Evolutionary conservation across 768 basidiomycete genomes (phyloP).

Genomic region (Xerocomellus dryophilus): DNA sequence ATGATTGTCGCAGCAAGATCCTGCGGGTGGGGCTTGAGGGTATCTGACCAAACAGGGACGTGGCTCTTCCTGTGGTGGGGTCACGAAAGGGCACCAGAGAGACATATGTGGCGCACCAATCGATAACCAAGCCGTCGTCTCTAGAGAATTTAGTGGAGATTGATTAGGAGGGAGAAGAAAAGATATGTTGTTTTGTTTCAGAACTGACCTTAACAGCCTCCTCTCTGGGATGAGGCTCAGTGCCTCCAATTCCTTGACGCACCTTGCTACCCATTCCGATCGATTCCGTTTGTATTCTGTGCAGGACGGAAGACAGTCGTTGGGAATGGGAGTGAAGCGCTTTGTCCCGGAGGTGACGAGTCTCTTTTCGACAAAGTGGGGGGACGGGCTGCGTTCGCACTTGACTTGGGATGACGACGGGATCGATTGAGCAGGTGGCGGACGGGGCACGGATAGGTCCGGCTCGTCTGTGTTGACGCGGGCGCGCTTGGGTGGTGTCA

Average conservation of each 20-base stretch:
- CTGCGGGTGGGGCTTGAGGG: constrained; percentile 22
- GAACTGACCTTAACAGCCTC: constrained; percentile 27
- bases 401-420: constrained; percentile 13
- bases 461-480: not conserved
- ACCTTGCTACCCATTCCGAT: constrained; percentile 19
- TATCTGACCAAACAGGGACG: constrained; percentile 33
- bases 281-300: constrained; percentile 21
- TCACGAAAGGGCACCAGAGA: not conserved
- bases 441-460: not conserved
- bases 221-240: constrained; percentile 24
- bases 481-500: constrained; percentile 19
- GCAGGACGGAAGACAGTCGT: constrained; percentile 22
- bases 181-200: not conserved
- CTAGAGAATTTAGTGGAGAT: constrained; percentile 4
- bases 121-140: constrained; percentile 31
- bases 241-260: constrained; percentile 18
- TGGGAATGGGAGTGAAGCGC: constrained; percentile 28
- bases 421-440: not conserved
- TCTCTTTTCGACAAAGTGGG: constrained; percentile 8
- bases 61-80: constrained; percentile 24
- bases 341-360: constrained; percentile 28
- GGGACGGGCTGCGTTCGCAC: constrained; percentile 21
- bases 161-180: not conserved
- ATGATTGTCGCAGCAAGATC: constrained; percentile 30
- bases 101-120: constrained; percentile 21